Evolutionary conservation across 495 filamentous ascomycete genomes (phyloP).

Genomic region (Aspergillus sclerotioniger): DNA sequence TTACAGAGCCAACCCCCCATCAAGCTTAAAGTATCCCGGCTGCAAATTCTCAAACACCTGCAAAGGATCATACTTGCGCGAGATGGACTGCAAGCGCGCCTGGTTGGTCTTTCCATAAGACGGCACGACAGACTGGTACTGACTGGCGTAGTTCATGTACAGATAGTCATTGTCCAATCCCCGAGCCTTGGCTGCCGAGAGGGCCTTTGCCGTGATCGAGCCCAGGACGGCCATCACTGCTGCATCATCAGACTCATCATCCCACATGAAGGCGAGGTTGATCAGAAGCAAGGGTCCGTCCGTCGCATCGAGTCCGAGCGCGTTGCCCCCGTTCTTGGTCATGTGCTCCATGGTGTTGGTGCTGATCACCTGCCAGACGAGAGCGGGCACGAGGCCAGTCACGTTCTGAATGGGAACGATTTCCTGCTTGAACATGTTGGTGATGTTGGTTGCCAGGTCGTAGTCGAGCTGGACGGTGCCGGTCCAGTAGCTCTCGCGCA

Average conservation of each 20-base stretch:
- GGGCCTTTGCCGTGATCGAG: conserved; percentile 20
- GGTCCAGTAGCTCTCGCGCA: conserved; percentile 46
- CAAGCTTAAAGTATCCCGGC: conserved; percentile 44
- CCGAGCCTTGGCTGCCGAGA: conserved; percentile 34
- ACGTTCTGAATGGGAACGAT: conserved; percentile 33
- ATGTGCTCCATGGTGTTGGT: conserved; percentile 36
- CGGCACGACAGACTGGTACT: conserved; percentile 37
- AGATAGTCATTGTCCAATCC: conserved; percentile 36
- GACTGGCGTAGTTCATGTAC: conserved; percentile 46
- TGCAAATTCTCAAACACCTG: conserved; percentile 37
- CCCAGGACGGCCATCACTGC: conserved; percentile 20
- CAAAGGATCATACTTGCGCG: conserved; percentile 37
- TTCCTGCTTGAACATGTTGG: conserved; percentile 37
- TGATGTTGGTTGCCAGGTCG: conserved; percentile 31
- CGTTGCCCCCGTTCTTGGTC: conserved; percentile 48
- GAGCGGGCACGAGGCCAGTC: conserved; percentile 38
- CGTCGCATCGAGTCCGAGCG: conserved; percentile 46
- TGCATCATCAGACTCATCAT: conserved; percentile 30
- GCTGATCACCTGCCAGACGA: conserved; percentile 50
- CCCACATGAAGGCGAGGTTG: conserved; percentile 38
- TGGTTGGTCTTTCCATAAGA: conserved; percentile 38
- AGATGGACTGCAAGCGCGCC: conserved; percentile 29
- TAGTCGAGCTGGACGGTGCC: conserved; percentile 37
- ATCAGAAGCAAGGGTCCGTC: conserved; percentile 38
- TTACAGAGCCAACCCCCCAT: conserved; percentile 7